These are phyloP conservation scores for Acacia concinna DNA, from an alignment of 331 rosid species.

Conservation along the genomic window DNA sequence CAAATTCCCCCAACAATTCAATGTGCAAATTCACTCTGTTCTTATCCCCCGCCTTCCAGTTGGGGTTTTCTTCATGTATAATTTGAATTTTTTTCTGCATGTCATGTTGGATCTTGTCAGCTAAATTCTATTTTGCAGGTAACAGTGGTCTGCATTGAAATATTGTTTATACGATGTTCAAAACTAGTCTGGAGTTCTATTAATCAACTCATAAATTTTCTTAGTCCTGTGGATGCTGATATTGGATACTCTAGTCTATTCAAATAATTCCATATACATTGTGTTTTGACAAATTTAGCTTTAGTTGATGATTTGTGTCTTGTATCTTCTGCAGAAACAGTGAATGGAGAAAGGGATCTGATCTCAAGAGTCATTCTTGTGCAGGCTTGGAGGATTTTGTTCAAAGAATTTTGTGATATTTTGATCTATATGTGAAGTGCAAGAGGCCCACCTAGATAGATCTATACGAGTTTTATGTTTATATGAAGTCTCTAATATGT, in stretches of 20 bases:
- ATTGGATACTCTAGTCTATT: not conserved
- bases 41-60: not conserved
- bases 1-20: not conserved
- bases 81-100: not conserved
- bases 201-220: not conserved
- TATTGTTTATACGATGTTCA: not conserved
- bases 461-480: constrained; percentile 13
- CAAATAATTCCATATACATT: not conserved
- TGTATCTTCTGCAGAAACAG: constrained; percentile 36
- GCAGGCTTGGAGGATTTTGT: constrained; percentile 9
- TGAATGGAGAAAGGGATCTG: constrained; percentile 7
- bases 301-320: constrained; percentile 13
- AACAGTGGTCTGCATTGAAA: not conserved
- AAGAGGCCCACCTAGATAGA: constrained; percentile 33
- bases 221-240: constrained; percentile 13
- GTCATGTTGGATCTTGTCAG: not conserved
- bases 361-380: constrained; percentile 1
- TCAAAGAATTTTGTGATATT: constrained; percentile 21
- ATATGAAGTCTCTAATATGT: constrained; percentile 35
- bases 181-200: not conserved
- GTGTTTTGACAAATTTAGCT: not conserved
- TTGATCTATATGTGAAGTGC: constrained; percentile 35
- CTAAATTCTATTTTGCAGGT: not conserved
- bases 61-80: not conserved
- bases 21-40: not conserved